These are phyloP conservation scores for Ogataea paraovalis DNA, from an alignment of 805 yeast genomes.

Conservation along the genomic window DNA sequence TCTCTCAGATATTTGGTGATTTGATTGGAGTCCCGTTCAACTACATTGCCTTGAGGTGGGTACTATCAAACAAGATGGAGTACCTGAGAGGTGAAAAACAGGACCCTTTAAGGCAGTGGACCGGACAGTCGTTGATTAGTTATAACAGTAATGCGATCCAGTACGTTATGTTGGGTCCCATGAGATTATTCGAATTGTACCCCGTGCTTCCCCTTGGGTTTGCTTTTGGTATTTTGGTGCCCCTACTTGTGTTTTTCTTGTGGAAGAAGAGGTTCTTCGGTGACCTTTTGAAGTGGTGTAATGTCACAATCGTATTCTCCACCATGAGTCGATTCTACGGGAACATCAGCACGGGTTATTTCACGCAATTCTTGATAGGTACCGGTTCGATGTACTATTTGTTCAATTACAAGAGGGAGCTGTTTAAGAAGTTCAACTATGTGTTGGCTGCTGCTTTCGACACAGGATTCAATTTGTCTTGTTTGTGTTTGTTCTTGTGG, in stretches of 20 bases:
- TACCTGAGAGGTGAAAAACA: conserved; percentile 26
- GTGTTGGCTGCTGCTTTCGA: conserved; percentile 49
- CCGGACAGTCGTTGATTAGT: conserved; percentile 40
- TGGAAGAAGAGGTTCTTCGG: conserved; percentile 5
- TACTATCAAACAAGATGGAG: conserved; percentile 34
- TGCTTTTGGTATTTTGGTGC: conserved; percentile 36
- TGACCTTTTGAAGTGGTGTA: conserved; percentile 33
- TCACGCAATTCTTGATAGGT: conserved; percentile 46
- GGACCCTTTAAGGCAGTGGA: conserved; percentile 51
- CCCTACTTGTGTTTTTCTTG: conserved; percentile 29
- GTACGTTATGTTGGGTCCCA: conserved; percentile 48
- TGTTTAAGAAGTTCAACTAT: conserved; percentile 44
- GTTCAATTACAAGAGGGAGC: conserved; percentile 33
- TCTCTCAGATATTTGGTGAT: conserved; percentile 50
- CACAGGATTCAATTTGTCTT: conserved; percentile 44
- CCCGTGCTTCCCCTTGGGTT: conserved; percentile 43
- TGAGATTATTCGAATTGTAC: conserved; percentile 39
- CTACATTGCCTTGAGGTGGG: conserved; percentile 46
- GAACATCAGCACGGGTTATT: conserved; percentile 45
- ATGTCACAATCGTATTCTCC: conserved; percentile 46
- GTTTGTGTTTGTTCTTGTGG: conserved; percentile 36
- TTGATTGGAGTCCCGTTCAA: conserved; percentile 50
- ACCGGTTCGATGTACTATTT: conserved; percentile 45
- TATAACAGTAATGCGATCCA: conserved; percentile 48
- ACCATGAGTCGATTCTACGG: conserved; percentile 47